Base-by-base conservation (phyloP, 441 rosid genomes). In the Bruguiera hainesii region DNA sequence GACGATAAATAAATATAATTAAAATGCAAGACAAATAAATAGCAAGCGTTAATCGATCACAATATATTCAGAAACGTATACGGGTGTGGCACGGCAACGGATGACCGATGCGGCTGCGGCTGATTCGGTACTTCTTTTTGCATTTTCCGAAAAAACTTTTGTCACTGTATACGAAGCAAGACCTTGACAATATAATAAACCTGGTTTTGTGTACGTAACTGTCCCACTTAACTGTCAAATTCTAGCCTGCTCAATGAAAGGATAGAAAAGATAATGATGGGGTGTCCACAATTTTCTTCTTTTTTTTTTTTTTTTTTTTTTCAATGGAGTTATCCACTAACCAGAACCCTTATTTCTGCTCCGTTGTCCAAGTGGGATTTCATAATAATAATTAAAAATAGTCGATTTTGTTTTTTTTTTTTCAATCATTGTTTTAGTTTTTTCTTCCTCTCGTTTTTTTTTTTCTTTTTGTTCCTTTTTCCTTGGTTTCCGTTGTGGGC, bases 301-400 rank as follows among this genome's bases (percentile, higher is more conserved):
- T 23, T 23, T 23, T 23, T 23, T 23, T 23, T 23, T 0, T 64
- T 60, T 68, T 55, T 55, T 33, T 56, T 42, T 52, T 39, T 65
- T 18, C 11, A 50, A 35, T 39, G 4, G 18, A 39, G 3, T 3
- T 3, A 39, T 39, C 18, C 15, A 42, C 48, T 13, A 13, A 42
- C 48, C 56, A 20, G 37, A 37, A 13, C 1, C 16, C 7, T 23
- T 26, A 35, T 37, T 1, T 21, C 35, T 49, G 65, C 68, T 70
- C 68, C 71, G 67, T 28, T 35, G 49, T 67, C 18, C 65, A 25
- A 35, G n/a, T 31, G 21, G 50, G 11, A 58, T 63, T 53, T 25
- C 61, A 9, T 35, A 35, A 23, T 23, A 23, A 23, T 23, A 23
- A 35, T 35, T 35, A 35, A 35, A 35, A 35, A 35, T 35, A 9